phyloP scores from a whole-genome alignment of 179 eudicot species.

The Drosera spatulata region DNA sequence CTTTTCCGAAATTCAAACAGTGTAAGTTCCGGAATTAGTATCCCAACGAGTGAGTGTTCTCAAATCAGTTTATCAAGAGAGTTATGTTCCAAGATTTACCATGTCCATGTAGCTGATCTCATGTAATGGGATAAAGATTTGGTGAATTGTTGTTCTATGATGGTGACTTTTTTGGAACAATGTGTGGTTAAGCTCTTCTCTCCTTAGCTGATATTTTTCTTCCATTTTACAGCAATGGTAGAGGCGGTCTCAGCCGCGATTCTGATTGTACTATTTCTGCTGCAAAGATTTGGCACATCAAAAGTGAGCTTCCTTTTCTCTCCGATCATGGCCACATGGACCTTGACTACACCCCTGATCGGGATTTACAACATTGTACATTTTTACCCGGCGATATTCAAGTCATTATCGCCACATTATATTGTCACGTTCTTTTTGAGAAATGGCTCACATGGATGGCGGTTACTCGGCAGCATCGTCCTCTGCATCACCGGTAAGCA shows the following conservation, averaged over 20 bases:
- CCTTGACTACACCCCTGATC: conserved; percentile 36
- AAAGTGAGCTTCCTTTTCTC: conserved; percentile 66
- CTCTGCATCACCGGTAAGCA: conserved; percentile 63
- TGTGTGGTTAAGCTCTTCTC: not conserved
- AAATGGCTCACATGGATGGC: conserved; percentile 51
- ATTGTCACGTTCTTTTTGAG: conserved; percentile 31
- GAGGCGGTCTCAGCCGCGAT: conserved; percentile 45
- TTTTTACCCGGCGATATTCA: conserved; percentile 49
- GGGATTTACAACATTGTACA: conserved; percentile 48
- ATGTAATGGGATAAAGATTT: too few species aligned
- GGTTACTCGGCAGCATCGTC: conserved; percentile 44
- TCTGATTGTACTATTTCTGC: conserved; percentile 43
- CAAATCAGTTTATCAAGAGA: too few species aligned
- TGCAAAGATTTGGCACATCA: conserved; percentile 61
- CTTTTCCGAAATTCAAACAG: conserved; percentile 45
- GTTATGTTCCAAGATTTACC: too few species aligned
- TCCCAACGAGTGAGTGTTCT: too few species aligned
- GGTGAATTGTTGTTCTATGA: not conserved
- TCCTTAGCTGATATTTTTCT: not conserved
- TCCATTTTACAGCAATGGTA: conserved; percentile 36
- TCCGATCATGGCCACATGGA: conserved; percentile 65
- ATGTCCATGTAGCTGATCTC: too few species aligned
- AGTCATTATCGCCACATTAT: conserved; percentile 63
- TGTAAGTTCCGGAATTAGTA: conserved; percentile 20
- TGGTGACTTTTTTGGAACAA: not conserved